Evolutionary conservation across 805 yeast genomes (phyloP), one percentile per base, ranked within the genome.

Genomic region (Candida qinlingensis): DNA sequence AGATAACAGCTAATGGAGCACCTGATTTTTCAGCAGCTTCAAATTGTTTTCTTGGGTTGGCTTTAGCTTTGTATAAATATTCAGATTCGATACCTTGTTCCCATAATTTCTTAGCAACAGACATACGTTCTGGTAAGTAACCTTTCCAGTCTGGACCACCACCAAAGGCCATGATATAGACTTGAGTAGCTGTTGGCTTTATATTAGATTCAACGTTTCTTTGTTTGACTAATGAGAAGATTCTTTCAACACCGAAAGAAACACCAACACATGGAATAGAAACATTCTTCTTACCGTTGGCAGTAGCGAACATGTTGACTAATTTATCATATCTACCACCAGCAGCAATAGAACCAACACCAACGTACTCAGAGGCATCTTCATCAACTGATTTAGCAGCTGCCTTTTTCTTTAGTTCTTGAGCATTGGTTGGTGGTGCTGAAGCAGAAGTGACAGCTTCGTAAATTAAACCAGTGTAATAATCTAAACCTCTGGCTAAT

Each of bases 131-230:
- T 49, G 82, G 79, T 61, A 94, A 72, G 72, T 87, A 89, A 6
- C 98, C 99, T 51, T 76, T 81, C 97, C 97, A 91, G 53, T 85
- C 95, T 59, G 87, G 87, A 61, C 98, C 99, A 61, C 97, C 98
- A 56, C 99, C 99, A 63, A 94, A 91, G 1, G 99, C 98, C 97
- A 94, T 91, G 44, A 94, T 85, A 63, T 75, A 94, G 11, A 88
- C 98, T 67, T 94, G 96, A 19, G 99, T 95, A 37, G 92, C 82
- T 30, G 91, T 77, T 35, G 97, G 81, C 59, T 94, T 81, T 48
- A 91, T 75, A 57, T 76, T 43, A 6, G 52, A 38, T 33, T 82
- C 82, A 31, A 79, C 79, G 39, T 78, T 75, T 65, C 96, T 80
- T 45, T 87, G 84, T 66, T 87, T 90, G 60, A 94, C 81, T 51